Conservation (phyloP, 306 rosid genomes). For the Benincasa hispida region DNA sequence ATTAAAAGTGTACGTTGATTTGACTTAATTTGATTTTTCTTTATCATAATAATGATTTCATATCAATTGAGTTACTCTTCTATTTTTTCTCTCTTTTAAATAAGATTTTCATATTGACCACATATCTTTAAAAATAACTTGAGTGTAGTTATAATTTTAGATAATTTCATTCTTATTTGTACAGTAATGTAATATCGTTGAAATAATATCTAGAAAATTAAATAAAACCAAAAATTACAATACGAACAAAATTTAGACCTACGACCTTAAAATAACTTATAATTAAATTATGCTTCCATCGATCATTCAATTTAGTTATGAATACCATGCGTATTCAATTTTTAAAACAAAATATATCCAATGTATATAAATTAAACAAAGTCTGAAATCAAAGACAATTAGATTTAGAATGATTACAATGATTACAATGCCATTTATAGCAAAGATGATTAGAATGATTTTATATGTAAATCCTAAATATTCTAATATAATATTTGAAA, state of each 20-base stretch:
- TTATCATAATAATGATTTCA: background rate
- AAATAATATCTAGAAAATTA: too few species aligned
- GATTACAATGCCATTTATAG: too few species aligned
- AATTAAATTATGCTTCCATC: background rate
- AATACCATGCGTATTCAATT: too few species aligned
- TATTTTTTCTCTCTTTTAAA: background rate
- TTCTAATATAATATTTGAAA: background rate
- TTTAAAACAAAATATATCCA: too few species aligned
- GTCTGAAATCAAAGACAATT: too few species aligned
- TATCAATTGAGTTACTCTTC: background rate
- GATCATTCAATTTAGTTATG: background rate
- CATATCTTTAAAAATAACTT: background rate
- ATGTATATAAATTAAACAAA: too few species aligned
- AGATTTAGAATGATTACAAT: too few species aligned
- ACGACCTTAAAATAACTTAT: too few species aligned
- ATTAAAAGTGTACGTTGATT: background rate
- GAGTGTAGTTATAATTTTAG: background rate
- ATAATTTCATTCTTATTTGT: too few species aligned
- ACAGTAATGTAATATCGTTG: background rate
- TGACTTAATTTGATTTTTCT: background rate
- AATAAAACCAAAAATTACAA: too few species aligned
- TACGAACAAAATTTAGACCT: too few species aligned
- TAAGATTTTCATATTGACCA: background rate
- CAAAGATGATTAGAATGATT: background rate
- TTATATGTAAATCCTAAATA: background rate